Evolutionary conservation across 495 filamentous ascomycete species (phyloP).

Genomic region (Podospora pseudoanserina): DNA sequence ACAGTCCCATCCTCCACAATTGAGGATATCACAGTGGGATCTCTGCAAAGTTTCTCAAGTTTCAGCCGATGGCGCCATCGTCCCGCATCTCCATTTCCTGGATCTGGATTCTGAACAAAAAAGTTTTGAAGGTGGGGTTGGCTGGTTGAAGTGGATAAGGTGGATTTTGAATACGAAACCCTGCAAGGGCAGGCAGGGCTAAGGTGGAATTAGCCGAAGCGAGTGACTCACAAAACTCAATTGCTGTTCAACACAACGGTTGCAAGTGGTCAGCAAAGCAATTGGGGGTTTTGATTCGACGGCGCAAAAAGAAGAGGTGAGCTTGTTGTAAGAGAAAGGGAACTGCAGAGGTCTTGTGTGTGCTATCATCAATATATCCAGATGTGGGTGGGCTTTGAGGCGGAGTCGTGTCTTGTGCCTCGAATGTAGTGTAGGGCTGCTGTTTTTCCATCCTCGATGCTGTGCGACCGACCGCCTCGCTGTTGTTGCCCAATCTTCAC

Average conservation of each 20-base stretch:
- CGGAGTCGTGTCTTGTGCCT: neutral
- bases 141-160: neutral
- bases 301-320: neutral
- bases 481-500: neutral
- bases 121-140: neutral
- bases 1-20: neutral
- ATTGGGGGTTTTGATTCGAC: slow-evolving; percentile 33
- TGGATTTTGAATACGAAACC: neutral
- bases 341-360: neutral
- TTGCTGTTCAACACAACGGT: slow-evolving; percentile 13
- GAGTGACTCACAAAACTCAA: slow-evolving; percentile 34
- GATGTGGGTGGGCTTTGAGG: neutral
- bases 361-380: neutral
- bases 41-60: neutral
- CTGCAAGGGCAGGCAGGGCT: neutral
- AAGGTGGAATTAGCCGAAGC: neutral
- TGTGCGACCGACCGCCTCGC: neutral
- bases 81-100: neutral
- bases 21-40: neutral
- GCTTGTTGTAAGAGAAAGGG: neutral
- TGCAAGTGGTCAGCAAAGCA: slow-evolving; percentile 10
- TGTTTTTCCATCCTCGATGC: neutral
- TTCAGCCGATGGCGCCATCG: neutral
- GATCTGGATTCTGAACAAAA: neutral
- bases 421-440: neutral